Conservation (phyloP, 1,139 yeast species). For the Candida smagusa region DNA sequence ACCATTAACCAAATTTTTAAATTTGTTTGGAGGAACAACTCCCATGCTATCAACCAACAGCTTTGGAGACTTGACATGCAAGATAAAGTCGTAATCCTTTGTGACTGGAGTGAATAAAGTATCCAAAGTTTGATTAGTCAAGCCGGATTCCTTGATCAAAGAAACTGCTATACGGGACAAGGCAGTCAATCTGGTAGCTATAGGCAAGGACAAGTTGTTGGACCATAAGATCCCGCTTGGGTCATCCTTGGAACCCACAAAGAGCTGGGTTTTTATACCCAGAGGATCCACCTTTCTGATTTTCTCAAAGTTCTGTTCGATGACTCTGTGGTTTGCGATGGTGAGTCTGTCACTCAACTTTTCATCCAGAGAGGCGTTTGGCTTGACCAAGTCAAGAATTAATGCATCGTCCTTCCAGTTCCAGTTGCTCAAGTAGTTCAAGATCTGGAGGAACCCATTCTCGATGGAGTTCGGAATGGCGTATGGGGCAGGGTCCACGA, state of each 20-base stretch:
- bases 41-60: slow-evolving; percentile 52
- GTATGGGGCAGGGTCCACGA: slow-evolving; percentile 84
- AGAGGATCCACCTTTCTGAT: slow-evolving; percentile 78
- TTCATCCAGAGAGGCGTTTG: slow-evolving; percentile 23
- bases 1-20: slow-evolving; percentile 59
- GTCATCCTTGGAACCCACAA: slow-evolving; percentile 79
- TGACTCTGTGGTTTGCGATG: slow-evolving; percentile 57
- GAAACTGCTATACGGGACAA: slow-evolving; percentile 73
- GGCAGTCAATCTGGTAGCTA: slow-evolving; percentile 85
- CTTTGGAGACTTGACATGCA: slow-evolving; percentile 47
- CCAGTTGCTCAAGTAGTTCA: slow-evolving; percentile 77
- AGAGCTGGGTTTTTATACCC: slow-evolving; percentile 73
- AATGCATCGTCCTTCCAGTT: slow-evolving; percentile 91
- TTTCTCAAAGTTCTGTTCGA: slow-evolving; percentile 61
- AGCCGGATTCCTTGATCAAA: slow-evolving; percentile 35
- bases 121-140: slow-evolving; percentile 46
- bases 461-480: slow-evolving; percentile 74
- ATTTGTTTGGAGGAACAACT: slow-evolving; percentile 49
- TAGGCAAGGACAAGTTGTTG: slow-evolving; percentile 64
- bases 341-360: slow-evolving; percentile 63
- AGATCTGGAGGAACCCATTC: slow-evolving; percentile 74
- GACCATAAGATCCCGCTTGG: slow-evolving; percentile 85
- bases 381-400: slow-evolving; percentile 66
- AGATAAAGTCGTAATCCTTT: slow-evolving; percentile 77
- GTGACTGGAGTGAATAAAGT: slow-evolving; percentile 76